These are phyloP conservation scores for Glaciozyma antarctica DNA, from an alignment of 768 basidiomycete genomes.

Conservation along the genomic window DNA sequence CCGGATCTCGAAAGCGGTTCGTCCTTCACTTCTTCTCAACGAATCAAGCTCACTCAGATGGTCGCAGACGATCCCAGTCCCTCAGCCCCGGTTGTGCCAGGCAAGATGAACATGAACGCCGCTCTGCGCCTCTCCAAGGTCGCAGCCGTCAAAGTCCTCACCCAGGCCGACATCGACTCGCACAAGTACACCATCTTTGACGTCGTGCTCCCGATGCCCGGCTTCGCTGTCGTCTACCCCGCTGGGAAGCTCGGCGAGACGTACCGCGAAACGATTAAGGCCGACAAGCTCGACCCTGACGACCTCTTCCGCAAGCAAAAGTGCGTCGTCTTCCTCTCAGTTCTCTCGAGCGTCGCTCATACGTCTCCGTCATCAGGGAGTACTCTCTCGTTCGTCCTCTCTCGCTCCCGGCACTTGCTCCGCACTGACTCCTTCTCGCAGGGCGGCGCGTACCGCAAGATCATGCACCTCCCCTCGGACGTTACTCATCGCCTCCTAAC, in stretches of 20 bases:
- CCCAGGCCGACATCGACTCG: slow-evolving; percentile 59
- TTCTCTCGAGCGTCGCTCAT: slow-evolving; percentile 1
- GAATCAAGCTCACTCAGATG: background rate
- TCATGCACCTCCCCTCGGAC: slow-evolving; percentile 72
- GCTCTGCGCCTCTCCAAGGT: slow-evolving; percentile 15
- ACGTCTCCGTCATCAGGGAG: slow-evolving; percentile 28
- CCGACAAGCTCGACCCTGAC: slow-evolving; percentile 82
- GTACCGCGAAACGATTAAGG: slow-evolving; percentile 67
- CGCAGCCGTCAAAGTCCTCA: slow-evolving; percentile 60
- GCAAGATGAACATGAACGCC: background rate
- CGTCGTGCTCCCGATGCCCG: slow-evolving; percentile 94
- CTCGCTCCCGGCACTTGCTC: background rate
- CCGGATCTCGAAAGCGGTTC: slow-evolving; percentile 1
- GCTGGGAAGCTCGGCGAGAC: slow-evolving; percentile 75
- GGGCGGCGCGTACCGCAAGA: slow-evolving; percentile 84
- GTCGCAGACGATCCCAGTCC: background rate
- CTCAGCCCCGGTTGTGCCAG: background rate
- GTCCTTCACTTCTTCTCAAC: background rate
- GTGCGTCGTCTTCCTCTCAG: slow-evolving; percentile 44
- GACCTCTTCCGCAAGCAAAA: slow-evolving; percentile 83
- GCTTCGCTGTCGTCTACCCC: slow-evolving; percentile 86
- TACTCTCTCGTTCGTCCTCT: slow-evolving; percentile 25
- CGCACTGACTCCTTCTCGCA: slow-evolving; percentile 45
- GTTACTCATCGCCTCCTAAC: slow-evolving; percentile 70
- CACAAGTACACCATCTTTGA: slow-evolving; percentile 76